These are phyloP conservation scores for Aristolochia contorta DNA, from an alignment of 164 flowering plant species.

Conservation along the genomic window DNA sequence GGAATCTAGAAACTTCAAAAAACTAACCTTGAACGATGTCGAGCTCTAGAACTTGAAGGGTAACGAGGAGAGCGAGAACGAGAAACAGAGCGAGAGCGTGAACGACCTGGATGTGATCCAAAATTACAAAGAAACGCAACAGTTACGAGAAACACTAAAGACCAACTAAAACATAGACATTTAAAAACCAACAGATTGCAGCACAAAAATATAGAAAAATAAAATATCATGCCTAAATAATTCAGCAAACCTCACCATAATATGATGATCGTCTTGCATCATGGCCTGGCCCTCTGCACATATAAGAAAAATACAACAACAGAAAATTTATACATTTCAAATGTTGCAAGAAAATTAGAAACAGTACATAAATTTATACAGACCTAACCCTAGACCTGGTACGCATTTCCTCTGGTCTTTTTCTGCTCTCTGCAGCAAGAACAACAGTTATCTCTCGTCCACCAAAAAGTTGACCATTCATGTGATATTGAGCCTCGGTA, in stretches of 20 bases:
- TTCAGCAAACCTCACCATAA: slow-evolving; percentile 33
- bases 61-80: slow-evolving; percentile 47
- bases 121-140: background rate
- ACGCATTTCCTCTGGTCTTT: slow-evolving; percentile 91
- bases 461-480: slow-evolving; percentile 70
- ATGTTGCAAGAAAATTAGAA: background rate
- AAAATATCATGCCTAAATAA: background rate
- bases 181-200: background rate
- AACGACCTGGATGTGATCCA: slow-evolving; percentile 4
- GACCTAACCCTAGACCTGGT: slow-evolving; percentile 42
- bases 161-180: background rate
- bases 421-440: slow-evolving; percentile 75
- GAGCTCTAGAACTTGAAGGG: slow-evolving; percentile 48
- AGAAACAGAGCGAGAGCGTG: slow-evolving; percentile 39
- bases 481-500: slow-evolving; percentile 67
- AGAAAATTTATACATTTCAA: background rate
- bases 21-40: slow-evolving; percentile 61
- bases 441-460: slow-evolving; percentile 77
- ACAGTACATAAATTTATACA: background rate
- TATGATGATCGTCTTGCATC: slow-evolving; percentile 52
- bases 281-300: slow-evolving; percentile 36
- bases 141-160: background rate
- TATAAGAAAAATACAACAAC: background rate
- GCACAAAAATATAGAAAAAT: background rate
- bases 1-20: background rate